Conservation (phyloP, 148 eudicot genomes). For the Simmondsia chinensis region DNA sequence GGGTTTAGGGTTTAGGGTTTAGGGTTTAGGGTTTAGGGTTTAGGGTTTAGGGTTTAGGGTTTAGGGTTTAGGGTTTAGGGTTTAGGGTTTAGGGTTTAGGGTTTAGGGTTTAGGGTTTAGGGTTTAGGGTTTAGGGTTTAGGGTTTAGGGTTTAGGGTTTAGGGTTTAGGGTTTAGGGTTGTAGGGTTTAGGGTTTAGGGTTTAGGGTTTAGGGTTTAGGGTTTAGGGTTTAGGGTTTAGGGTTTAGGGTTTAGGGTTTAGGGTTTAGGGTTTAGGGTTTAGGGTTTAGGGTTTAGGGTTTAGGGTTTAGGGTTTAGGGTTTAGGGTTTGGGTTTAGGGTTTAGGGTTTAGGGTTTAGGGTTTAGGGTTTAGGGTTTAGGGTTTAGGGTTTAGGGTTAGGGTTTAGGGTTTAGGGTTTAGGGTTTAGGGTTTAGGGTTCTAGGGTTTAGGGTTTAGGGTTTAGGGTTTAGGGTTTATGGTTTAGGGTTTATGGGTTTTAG, state of each 20-base stretch:
- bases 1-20: conserved; percentile 13
- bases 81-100: conserved; percentile 14
- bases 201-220: conserved; percentile 17
- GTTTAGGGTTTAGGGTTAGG: conserved; percentile 8
- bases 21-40: conserved; percentile 5
- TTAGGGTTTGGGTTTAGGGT: conserved; percentile 8
- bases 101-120: conserved; percentile 16
- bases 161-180: conserved; percentile 22
- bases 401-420: conserved; percentile 4
- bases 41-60: conserved; percentile 8
- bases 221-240: conserved; percentile 12
- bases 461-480: neutral
- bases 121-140: conserved; percentile 21
- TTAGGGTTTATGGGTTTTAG: conserved; percentile 1
- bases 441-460: neutral
- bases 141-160: conserved; percentile 23
- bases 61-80: conserved; percentile 12
- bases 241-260: conserved; percentile 21
- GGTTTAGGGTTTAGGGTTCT: neutral
- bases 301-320: conserved; percentile 3
- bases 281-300: conserved; percentile 13
- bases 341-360: conserved; percentile 6
- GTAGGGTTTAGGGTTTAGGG: conserved; percentile 18
- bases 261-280: conserved; percentile 21
- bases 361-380: conserved; percentile 9